Conservation (phyloP, 2,329 filamentous ascomycete genomes). For the Fusarium sp. region DNA sequence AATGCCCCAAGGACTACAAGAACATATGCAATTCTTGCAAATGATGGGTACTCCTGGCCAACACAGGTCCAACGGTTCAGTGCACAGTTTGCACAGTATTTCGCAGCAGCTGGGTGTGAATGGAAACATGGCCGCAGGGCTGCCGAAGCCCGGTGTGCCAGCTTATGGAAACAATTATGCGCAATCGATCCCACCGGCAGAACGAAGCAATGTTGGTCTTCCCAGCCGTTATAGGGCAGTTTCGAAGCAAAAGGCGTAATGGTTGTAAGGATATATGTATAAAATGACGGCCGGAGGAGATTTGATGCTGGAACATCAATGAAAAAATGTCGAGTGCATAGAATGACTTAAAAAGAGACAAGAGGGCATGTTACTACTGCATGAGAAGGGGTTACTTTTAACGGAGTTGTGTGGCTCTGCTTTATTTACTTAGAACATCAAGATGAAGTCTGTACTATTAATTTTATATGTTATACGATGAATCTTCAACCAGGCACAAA, state of each 20-base stretch:
- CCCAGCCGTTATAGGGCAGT: constrained; percentile 34
- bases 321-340: too few species aligned
- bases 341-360: too few species aligned
- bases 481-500: too few species aligned
- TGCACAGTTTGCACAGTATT: constrained; percentile 11
- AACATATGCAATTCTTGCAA: constrained; percentile 28
- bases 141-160: constrained; percentile 6
- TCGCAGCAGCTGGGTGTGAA: constrained; percentile 6
- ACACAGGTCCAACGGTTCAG: neutral
- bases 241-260: constrained; percentile 15
- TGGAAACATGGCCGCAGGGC: neutral
- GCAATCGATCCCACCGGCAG: constrained; percentile 17
- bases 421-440: too few species aligned
- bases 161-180: constrained; percentile 30
- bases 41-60: neutral
- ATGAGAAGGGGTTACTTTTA: too few species aligned
- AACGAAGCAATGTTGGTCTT: constrained; percentile 31
- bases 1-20: constrained; percentile 12
- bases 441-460: too few species aligned
- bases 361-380: too few species aligned
- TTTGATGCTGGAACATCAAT: too few species aligned
- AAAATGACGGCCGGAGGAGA: too few species aligned
- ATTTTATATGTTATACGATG: too few species aligned
- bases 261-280: too few species aligned
- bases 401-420: too few species aligned